phyloP scores from a whole-genome alignment of 257 asterid species.

The Catharanthus roseus region DNA sequence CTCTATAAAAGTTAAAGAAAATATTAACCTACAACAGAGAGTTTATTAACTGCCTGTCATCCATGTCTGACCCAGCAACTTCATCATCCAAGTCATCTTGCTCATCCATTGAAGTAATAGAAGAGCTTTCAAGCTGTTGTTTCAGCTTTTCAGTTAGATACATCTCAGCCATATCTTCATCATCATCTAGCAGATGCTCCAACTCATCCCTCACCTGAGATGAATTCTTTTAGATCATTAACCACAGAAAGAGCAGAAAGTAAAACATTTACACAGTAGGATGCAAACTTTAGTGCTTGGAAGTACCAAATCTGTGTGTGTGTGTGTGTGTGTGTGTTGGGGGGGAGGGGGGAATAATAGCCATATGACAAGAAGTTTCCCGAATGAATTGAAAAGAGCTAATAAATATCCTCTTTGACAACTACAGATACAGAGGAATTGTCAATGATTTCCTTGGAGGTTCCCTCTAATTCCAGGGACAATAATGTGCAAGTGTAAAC shows the following conservation, averaged over 20 bases:
- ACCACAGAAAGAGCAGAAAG: background rate
- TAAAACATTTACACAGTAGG: no score
- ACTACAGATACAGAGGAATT: background rate
- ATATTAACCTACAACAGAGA: background rate
- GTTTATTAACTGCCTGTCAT: conserved; percentile 44
- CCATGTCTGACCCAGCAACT: conserved; percentile 36
- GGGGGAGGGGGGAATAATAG: no score
- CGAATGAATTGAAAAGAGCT: background rate
- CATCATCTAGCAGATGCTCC: conserved; percentile 94
- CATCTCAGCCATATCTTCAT: conserved; percentile 98
- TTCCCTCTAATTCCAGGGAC: background rate
- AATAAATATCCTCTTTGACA: background rate
- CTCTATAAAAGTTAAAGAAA: background rate
- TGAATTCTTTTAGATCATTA: background rate
- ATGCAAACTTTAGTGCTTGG: no score
- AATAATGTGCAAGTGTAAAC: background rate
- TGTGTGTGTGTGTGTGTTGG: no score
- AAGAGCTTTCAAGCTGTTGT: conserved; percentile 60
- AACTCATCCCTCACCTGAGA: conserved; percentile 89
- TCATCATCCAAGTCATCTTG: conserved; percentile 54
- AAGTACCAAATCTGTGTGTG: no score
- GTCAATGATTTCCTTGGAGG: background rate
- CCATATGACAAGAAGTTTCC: background rate
- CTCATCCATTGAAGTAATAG: conserved; percentile 54
- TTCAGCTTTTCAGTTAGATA: conserved; percentile 81